Percentiles rank a stretch among this genome's conserved stretches.
Evolutionary conservation across 2,329 filamentous ascomycete species (phyloP).

Genomic region (Mycogone perniciosa): DNA sequence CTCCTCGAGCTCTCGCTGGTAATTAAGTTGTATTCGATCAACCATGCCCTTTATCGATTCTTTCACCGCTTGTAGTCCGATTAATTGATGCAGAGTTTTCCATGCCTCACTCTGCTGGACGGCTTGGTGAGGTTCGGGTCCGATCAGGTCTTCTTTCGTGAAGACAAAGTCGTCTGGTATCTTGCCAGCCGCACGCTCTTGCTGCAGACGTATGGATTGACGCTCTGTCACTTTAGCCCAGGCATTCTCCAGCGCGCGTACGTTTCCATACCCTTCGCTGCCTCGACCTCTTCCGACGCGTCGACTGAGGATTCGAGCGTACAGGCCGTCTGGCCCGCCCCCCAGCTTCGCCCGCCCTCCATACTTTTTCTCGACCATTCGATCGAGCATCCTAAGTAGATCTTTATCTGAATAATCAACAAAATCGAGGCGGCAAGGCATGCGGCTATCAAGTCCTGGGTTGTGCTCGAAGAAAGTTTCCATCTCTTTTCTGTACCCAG

Average conservation of each 20-base stretch:
- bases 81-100: not conserved
- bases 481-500: conserved; percentile 1
- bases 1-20: not conserved
- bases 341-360: not conserved
- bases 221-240: not conserved
- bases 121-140: not conserved
- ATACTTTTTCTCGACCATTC: not conserved
- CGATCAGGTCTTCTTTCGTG: not conserved
- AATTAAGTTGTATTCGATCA: not conserved
- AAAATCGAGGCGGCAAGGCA: not conserved
- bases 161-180: not conserved
- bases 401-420: not conserved
- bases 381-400: not conserved
- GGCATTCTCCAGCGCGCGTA: not conserved
- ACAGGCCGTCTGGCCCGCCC: not conserved
- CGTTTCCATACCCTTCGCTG: not conserved
- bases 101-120: not conserved
- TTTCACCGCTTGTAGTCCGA: not conserved
- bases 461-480: conserved; percentile 1
- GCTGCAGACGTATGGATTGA: not conserved
- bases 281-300: not conserved
- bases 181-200: not conserved
- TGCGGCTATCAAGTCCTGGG: conserved; percentile 3
- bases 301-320: not conserved
- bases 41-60: not conserved